Evolutionary conservation across 257 asterid genomes (phyloP), one percentile per base, ranked within the genome.

Genomic region (Thymus mandschuricus): DNA sequence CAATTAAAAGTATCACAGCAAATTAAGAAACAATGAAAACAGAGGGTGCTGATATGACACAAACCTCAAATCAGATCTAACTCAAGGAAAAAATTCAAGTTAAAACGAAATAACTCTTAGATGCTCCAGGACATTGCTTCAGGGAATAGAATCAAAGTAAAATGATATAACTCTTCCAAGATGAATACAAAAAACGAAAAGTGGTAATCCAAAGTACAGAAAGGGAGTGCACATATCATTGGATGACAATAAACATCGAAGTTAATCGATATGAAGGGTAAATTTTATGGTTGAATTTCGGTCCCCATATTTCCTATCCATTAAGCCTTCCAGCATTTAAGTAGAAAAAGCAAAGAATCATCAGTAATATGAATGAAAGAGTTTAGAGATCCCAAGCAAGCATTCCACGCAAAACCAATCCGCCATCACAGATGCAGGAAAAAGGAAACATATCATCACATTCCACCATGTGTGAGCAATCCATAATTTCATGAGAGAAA

Each of bases 401-500:
- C 11, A 30, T 50, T 49, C 52, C 35, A 60, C 6, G 50, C 35
- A 15, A 35, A 48, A 60, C 9, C 41, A 4, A 40, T 44, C 59
- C 27, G 49, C 51, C 21, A 59, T 45, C 69, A 59, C 8, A 31
- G 28, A 12, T 46, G 58, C 43, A n/a, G n/a, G 45, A 38, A 44
- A 57, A 64, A 41, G 0, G 78, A 40, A 44, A 33, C 41, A 55
- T 35, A 60, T 60, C 33, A 54, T 58, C 28, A 10, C 33, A 12
- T 58, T 33, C 52, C 31, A 8, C 68, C 51, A 59, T 52, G 2
- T 12, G 33, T 38, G 46, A 43, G 31, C 66, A 74, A 10, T 68
- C 45, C 35, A 10, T 10, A 60, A 66, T 28, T 38, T 64, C 28
- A 59, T 44, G 55, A 28, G 44, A 68, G 56, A 61, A 65, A 52